Base-by-base conservation (phyloP, 345 rosid genomes). In the Populus pruinosa region DNA sequence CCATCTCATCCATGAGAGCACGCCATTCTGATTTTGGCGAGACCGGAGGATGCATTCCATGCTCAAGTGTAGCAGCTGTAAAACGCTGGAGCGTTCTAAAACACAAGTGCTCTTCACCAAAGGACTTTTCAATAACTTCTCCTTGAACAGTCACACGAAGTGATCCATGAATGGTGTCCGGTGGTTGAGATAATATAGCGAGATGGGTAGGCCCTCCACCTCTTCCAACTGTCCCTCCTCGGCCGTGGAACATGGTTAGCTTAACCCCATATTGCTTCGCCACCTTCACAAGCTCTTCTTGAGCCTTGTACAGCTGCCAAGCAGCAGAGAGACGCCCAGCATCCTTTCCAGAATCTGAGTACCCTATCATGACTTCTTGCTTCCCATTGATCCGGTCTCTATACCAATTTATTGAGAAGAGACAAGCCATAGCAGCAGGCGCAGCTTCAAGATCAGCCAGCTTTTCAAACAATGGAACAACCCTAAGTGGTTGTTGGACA, bases 141-240 rank as follows among this genome's bases (percentile, higher is more conserved):
- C 97, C 97, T 70, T 96, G 98, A 74, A 94, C 97, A 0, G 98
- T 92, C 74, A 92, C 98, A 70, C 98, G 90, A 44, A 96, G 89
- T 21, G 98, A 94, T 73, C 98, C 99, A 33, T 94, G 93, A 75
- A 96, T 89, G 16, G 99, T 96, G 41, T 94, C 99, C 0, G 99
- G 98, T 18, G 98, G 99, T 83, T 94, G 99, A 86, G 98, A 96
- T 89, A 91, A 83, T 73, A 94, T 96, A 82, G 99, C 99, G 76
- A 96, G 97, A 85, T 96, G 98, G 70, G 98, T 92, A 14, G 99
- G 99, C 61, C 99, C 99, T 69, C 99, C 97, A 68, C 99, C 98
- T 87, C 97, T 87, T 70, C 99, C 97, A 21, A 91, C 97, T 5
- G 97, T 96, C 59, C 99, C 98, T 78, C 99, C 99, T 75, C 97